A percentile compares a stretch with the other conserved stretches of the same genome.
Conservation (phyloP, 306 rosid species). For the Malus orientalis region DNA sequence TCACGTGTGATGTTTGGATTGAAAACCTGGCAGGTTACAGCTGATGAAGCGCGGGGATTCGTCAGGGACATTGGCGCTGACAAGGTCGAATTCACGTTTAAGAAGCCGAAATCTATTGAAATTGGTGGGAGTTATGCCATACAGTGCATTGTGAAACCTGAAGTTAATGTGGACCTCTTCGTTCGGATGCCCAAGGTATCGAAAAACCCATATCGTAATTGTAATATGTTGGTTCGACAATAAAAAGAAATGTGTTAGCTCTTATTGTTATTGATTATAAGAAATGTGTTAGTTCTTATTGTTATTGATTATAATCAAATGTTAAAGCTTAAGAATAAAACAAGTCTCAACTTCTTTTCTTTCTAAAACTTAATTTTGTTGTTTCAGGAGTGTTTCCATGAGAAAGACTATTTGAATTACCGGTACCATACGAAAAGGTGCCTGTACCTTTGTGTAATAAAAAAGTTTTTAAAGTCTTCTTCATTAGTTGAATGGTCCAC, state of each 20-base stretch:
- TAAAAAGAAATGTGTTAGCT: neutral
- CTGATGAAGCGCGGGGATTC: slow-evolving; percentile 54
- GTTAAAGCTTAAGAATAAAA: neutral
- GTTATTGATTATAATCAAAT: neutral
- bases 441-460: slow-evolving; percentile 70
- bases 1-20: neutral
- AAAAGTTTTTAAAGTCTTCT: slow-evolving; percentile 54
- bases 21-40: slow-evolving; percentile 39
- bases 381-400: slow-evolving; percentile 77
- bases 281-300: neutral
- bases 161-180: slow-evolving; percentile 57
- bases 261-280: neutral
- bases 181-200: slow-evolving; percentile 73
- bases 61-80: slow-evolving; percentile 78
- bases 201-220: neutral
- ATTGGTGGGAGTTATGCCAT: slow-evolving; percentile 66
- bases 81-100: slow-evolving; percentile 73
- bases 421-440: slow-evolving; percentile 83
- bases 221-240: neutral
- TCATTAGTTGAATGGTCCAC: slow-evolving; percentile 71
- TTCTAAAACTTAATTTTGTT: neutral
- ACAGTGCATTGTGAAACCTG: slow-evolving; percentile 53
- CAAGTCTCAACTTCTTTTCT: neutral
- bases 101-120: slow-evolving; percentile 47
- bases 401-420: slow-evolving; percentile 89